Conservation (phyloP, 2,329 filamentous ascomycete genomes). For the Fusarium anthophilum region DNA sequence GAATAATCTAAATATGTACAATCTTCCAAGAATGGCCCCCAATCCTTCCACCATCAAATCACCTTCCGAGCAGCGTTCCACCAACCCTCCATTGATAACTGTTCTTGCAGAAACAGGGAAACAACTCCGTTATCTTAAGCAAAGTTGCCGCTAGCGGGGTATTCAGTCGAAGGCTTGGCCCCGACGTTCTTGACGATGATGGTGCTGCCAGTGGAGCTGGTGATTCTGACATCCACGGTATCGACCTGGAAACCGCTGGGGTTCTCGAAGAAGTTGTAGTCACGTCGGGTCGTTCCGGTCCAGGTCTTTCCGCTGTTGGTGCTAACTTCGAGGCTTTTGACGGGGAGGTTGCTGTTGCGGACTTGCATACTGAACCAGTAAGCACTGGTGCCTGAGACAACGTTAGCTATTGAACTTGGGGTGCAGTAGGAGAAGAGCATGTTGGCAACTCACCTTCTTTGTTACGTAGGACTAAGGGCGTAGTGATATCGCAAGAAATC, state of each 20-base stretch:
- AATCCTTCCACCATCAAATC: background rate
- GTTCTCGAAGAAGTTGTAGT: constrained; percentile 72
- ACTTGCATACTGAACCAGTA: constrained; percentile 64
- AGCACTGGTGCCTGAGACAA: constrained; percentile 14
- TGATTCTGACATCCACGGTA: constrained; percentile 65
- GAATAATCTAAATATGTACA: background rate
- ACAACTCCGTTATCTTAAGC: background rate
- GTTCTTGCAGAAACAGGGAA: too few species aligned
- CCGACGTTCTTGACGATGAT: constrained; percentile 63
- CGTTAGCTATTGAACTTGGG: background rate
- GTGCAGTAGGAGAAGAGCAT: fast-evolving
- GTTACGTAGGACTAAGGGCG: constrained; percentile 54
- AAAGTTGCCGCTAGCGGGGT: constrained; percentile 47
- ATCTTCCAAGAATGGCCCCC: background rate
- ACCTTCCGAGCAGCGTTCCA: background rate
- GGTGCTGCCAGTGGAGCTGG: constrained; percentile 59
- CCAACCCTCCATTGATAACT: background rate
- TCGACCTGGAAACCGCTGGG: constrained; percentile 63
- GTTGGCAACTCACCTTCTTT: constrained; percentile 52
- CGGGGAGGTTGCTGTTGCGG: constrained; percentile 67
- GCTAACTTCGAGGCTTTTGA: constrained; percentile 67
- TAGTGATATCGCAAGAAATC: constrained; percentile 53
- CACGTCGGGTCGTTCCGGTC: constrained; percentile 60
- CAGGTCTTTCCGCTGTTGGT: constrained; percentile 68
- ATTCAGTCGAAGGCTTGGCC: constrained; percentile 46